These are phyloP conservation scores for Arthrinium phaeospermum DNA, from an alignment of 2,329 filamentous ascomycete genomes.

Conservation along the genomic window DNA sequence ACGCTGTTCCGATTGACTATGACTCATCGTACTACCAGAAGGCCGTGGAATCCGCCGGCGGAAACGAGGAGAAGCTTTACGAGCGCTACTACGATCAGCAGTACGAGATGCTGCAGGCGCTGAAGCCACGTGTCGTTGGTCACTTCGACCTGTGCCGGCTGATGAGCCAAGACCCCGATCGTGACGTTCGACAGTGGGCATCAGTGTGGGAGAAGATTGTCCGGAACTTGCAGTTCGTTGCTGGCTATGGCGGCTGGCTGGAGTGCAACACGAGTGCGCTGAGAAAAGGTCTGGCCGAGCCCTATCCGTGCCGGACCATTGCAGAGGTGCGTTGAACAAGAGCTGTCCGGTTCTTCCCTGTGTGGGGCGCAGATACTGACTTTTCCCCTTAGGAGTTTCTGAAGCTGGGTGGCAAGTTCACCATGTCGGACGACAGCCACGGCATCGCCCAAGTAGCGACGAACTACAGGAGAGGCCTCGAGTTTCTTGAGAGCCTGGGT, in stretches of 20 bases:
- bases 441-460: conserved; percentile 85
- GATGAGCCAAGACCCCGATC: conserved; percentile 71
- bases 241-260: conserved; percentile 77
- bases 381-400: conserved; percentile 66
- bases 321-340: conserved; percentile 66
- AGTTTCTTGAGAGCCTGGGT: conserved; percentile 71
- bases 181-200: conserved; percentile 62
- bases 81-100: conserved; percentile 90
- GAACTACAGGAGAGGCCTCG: conserved; percentile 75
- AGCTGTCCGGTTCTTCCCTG: background rate
- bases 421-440: conserved; percentile 94
- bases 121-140: conserved; percentile 81
- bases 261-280: conserved; percentile 90
- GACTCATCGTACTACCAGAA: conserved; percentile 69
- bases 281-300: conserved; percentile 88
- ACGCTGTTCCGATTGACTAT: conserved; percentile 88
- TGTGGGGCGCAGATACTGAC: conserved; percentile 5
- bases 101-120: conserved; percentile 74
- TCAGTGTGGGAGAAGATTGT: conserved; percentile 75
- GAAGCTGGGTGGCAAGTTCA: conserved; percentile 77
- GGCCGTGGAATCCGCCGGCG: conserved; percentile 57
- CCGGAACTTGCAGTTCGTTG: conserved; percentile 76
- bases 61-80: conserved; percentile 72
- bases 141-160: conserved; percentile 94
- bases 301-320: conserved; percentile 82